A percentile compares a stretch with the other conserved stretches of the same genome.
Conservation (phyloP, 305 asterid species). For the Fraxinus angustifolia region DNA sequence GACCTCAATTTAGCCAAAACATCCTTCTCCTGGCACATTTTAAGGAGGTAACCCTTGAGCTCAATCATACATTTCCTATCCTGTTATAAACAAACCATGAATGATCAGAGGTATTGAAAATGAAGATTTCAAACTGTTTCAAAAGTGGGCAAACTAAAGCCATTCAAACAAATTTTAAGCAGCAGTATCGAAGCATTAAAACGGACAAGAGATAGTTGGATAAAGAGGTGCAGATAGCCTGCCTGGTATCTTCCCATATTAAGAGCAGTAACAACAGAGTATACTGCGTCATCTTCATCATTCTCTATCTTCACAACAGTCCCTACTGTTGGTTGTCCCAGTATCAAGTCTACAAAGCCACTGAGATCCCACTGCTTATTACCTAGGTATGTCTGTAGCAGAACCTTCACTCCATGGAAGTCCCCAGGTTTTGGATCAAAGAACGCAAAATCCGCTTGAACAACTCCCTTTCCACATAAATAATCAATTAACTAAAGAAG, state of each 20-base stretch:
- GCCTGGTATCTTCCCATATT: slow-evolving; percentile 79
- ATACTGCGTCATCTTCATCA: slow-evolving; percentile 79
- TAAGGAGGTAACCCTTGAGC: slow-evolving; percentile 60
- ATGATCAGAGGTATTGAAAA: background rate
- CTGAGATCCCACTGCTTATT: slow-evolving; percentile 76
- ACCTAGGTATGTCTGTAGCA: slow-evolving; percentile 73
- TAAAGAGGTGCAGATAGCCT: slow-evolving; percentile 28
- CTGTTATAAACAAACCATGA: slow-evolving; percentile 36
- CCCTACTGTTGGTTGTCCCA: slow-evolving; percentile 87
- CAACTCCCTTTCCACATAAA: slow-evolving; percentile 51
- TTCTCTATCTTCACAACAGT: slow-evolving; percentile 77
- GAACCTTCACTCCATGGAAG: slow-evolving; percentile 85
- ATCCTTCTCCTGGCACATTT: slow-evolving; percentile 47
- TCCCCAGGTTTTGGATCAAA: slow-evolving; percentile 82
- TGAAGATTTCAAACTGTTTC: slow-evolving; percentile 4
- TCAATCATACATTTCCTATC: slow-evolving; percentile 51
- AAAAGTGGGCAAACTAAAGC: slow-evolving; percentile 2
- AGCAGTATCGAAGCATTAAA: background rate
- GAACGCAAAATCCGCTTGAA: slow-evolving; percentile 87
- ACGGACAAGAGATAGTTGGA: background rate
- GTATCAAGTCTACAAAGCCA: slow-evolving; percentile 76
- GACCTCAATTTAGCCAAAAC: slow-evolving; percentile 39
- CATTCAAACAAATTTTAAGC: background rate
- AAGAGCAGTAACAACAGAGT: slow-evolving; percentile 64
- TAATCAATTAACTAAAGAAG: background rate